Conservation (phyloP, 2,329 filamentous ascomycete genomes). For the Ceratocystis diversiconidia region DNA sequence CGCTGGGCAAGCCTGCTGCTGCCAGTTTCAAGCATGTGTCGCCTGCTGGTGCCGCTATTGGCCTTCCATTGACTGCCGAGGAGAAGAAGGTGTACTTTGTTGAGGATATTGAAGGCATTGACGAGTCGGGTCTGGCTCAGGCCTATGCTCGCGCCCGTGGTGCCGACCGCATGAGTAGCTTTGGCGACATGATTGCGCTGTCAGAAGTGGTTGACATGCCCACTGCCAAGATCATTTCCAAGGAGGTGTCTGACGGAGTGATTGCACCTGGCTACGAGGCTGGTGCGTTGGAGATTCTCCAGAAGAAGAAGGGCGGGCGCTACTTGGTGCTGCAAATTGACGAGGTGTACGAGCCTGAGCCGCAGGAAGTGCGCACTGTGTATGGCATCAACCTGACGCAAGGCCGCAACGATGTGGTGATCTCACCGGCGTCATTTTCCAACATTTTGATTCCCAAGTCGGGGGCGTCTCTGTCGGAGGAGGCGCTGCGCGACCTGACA, state of each 20-base stretch:
- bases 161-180: slow-evolving; percentile 96
- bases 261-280: slow-evolving; percentile 78
- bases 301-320: slow-evolving; percentile 96
- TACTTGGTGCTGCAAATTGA: slow-evolving; percentile 96
- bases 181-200: slow-evolving; percentile 89
- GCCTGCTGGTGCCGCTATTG: slow-evolving; percentile 87
- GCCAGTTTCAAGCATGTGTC: slow-evolving; percentile 99
- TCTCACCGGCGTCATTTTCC: slow-evolving; percentile 73
- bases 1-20: slow-evolving; percentile 75
- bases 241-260: slow-evolving; percentile 94
- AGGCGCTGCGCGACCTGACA: slow-evolving; percentile 75
- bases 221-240: slow-evolving; percentile 93
- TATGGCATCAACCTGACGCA: slow-evolving; percentile 83
- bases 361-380: slow-evolving; percentile 73
- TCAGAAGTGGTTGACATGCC: slow-evolving; percentile 81
- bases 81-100: slow-evolving; percentile 99
- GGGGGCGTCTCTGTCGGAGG: slow-evolving; percentile 55
- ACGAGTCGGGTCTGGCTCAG: slow-evolving; percentile 73
- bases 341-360: slow-evolving; percentile 63
- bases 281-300: slow-evolving; percentile 77
- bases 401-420: slow-evolving; percentile 81
- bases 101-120: slow-evolving; percentile 80
- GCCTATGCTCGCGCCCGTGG: slow-evolving; percentile 92
- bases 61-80: slow-evolving; percentile 66
- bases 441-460: slow-evolving; percentile 79